Base-by-base conservation (phyloP, 2,329 filamentous ascomycete genomes). In the Colletotrichum chlorophyti region DNA sequence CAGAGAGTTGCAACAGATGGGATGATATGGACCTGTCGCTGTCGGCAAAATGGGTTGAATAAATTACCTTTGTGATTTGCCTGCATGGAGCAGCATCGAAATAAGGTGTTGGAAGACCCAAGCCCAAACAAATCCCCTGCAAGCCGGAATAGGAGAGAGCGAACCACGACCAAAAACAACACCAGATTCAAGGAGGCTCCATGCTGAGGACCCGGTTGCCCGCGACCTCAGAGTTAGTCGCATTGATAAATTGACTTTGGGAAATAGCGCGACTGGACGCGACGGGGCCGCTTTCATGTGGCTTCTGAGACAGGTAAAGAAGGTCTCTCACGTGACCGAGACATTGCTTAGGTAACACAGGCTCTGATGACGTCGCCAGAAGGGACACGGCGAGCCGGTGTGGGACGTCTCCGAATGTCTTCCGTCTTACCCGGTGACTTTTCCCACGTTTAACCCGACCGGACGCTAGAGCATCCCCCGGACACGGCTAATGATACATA, bases 161-260 rank as follows among this genome's bases (percentile, higher is more conserved):
- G 55, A 59, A 51, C 55, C 51, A 59, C 43, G 35, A 55, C 29
- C n/a, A n/a, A 32, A 27, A 43, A 58, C 17, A 26, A 26, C 42
- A 38, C 31, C 32, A 37, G 6, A 19, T 47, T 59, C 55, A 59
- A 59, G 51, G 51, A 50, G 51, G 51, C 43, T 59, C 51, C 55
- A 59, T 57, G 54, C 54, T 48, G 42, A 49, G n/a, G 29, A 42
- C 37, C 50, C 32, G 43, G 24, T 34, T 26, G 31, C 26, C 45
- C 57, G 31, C 51, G 32, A 45, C 48, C 49, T 59, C 51, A 59
- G 24, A 24, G 32, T n/a, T 42, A 55, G 43, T 9, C 43, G 55
- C 38, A 48, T 57, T 45, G 38, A 59, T 24, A 26, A 26, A 43
- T 27, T 26, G 26, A 15, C 51, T n/a, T 23, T n/a, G 14, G n/a